Base-by-base conservation (phyloP, 2,329 filamentous ascomycete species). In the Fusarium xylarioides region DNA sequence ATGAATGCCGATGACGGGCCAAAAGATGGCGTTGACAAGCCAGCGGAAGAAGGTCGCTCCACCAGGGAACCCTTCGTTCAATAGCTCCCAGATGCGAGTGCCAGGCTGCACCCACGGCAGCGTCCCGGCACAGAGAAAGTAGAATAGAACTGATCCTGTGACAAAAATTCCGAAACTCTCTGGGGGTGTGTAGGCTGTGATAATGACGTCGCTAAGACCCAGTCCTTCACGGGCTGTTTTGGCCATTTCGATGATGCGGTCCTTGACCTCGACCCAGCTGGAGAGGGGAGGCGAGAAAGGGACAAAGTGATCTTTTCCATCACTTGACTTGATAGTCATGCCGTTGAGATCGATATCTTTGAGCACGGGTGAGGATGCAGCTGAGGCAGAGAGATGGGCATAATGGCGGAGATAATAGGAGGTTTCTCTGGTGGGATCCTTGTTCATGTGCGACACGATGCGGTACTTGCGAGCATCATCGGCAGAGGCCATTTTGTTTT, bases 391-490 rank as follows among this genome's bases (percentile, higher is more conserved):
- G 49, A 93, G 84, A 21, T 85, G 81, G 79, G 85, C 86, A 84
- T 91, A 94, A 81, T 94, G 89, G 72, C 91, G 91, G n/a, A 97
- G 89, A 82, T 95, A 97, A 79, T 92, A 88, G 64, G 88, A 84
- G 55, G 97, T 90, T 65, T 94, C 93, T 75, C 90, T 87, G 57
- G 87, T 85, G 83, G 97, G 95, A 81, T 95, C 92, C 47, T 85
- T 85, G 84, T 98, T 97, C 93, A 98, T 96, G 85, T 98, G 95
- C 38, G 86, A 86, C 79, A 95, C 89, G 81, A 85, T 84, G 74
- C 83, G 81, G 43, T 75, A 73, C 52, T 79, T 81, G 65, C 78
- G 74, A 40, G 76, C 77, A 53, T 76, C 76, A 28, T 81, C 79
- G n/a, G 74, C 55, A 23, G 75, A 73, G 19, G 73, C 63, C 79